Percentiles rank a stretch among this genome's conserved stretches.
phyloP scores from a whole-genome alignment of 78 protist species.

The Emiliania huxleyi region DNA sequence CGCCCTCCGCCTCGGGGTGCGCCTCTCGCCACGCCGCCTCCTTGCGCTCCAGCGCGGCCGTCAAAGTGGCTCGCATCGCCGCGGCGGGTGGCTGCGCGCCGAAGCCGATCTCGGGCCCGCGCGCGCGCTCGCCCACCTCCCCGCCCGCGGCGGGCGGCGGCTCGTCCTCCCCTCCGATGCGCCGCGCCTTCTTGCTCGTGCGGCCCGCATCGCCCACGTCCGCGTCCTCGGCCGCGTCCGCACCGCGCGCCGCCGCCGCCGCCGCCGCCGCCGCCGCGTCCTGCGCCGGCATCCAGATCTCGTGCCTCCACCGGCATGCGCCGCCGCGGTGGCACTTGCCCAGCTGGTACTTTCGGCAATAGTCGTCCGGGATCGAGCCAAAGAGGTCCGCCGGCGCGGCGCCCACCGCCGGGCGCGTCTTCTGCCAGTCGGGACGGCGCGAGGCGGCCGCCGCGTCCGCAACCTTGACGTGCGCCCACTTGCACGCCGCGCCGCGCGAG shows the following conservation, averaged over 20 bases:
- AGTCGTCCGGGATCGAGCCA: neutral
- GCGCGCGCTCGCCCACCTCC: neutral
- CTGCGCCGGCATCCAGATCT: neutral
- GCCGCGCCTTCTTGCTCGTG: neutral
- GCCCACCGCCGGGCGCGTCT: neutral
- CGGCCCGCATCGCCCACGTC: neutral
- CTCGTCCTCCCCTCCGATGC: neutral
- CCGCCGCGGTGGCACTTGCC: constrained; percentile 7
- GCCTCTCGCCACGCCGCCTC: neutral
- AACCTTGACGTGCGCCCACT: neutral
- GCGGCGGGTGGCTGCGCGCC: neutral
- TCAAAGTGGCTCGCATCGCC: neutral
- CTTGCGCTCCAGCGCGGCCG: neutral
- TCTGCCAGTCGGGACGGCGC: constrained; percentile 19
- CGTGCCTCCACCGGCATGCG: neutral
- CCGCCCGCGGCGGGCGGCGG: neutral
- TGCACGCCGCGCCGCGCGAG: neutral
- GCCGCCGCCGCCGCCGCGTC: neutral
- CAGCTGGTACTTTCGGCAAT: constrained; percentile 1
- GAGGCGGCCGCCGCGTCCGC: neutral
- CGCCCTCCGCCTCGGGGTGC: neutral
- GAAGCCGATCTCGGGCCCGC: neutral
- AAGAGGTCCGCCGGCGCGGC: neutral
- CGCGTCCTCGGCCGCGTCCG: too few species aligned
- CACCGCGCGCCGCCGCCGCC: too few species aligned